phyloP scores from a whole-genome alignment of 768 basidiomycete genomes.

The Collybia sp. region DNA sequence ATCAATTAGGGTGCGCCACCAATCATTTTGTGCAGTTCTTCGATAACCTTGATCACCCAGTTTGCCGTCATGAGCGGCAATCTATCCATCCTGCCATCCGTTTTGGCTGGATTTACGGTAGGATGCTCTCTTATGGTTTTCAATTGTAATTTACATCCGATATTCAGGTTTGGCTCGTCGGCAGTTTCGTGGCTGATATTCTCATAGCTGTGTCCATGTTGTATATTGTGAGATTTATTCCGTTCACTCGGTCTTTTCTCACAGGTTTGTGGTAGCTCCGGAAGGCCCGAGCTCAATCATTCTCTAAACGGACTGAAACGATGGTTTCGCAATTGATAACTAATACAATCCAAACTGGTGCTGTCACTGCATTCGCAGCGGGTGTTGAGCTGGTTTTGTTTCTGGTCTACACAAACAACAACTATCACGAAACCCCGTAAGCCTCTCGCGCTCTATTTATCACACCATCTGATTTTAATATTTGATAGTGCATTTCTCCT shows the following conservation, averaged over 20 bases:
- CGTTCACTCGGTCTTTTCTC: neutral
- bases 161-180: slow-evolving; percentile 17
- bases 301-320: slow-evolving; percentile 7
- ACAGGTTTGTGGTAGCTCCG: slow-evolving; percentile 4
- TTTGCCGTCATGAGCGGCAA: neutral
- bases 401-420: too few relatives aligned
- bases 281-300: slow-evolving; percentile 4
- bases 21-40: too few relatives aligned
- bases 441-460: too few relatives aligned
- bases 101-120: slow-evolving; percentile 6
- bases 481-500: too few relatives aligned
- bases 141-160: neutral
- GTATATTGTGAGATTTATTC: slow-evolving; percentile 13
- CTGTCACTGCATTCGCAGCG: slow-evolving; percentile 14
- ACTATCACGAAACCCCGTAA: too few relatives aligned
- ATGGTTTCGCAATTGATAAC: slow-evolving; percentile 10
- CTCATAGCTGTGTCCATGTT: slow-evolving; percentile 19
- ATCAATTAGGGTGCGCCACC: too few relatives aligned
- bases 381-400: slow-evolving; percentile 11
- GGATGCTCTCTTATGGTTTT: neutral
- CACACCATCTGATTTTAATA: too few relatives aligned
- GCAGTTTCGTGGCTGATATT: slow-evolving; percentile 19
- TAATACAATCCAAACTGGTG: slow-evolving; percentile 11
- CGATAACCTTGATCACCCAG: too few relatives aligned
- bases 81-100: neutral